These are phyloP conservation scores for Podospora bellae-mahoneyi DNA, from an alignment of 495 filamentous ascomycete species.

Conservation along the genomic window DNA sequence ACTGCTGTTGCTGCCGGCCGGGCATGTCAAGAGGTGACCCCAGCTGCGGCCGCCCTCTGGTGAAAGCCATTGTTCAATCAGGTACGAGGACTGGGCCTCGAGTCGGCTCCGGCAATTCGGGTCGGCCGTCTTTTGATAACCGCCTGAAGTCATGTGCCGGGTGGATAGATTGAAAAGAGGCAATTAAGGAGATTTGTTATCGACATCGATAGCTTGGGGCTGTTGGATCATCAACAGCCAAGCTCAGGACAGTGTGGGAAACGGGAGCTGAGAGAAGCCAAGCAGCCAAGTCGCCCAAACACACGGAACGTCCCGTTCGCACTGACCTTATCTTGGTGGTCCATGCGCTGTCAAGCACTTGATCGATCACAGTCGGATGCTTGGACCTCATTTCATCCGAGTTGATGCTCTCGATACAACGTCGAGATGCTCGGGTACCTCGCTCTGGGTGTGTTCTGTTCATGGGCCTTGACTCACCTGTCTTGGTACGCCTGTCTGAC, in stretches of 20 bases:
- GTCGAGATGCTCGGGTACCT: background rate
- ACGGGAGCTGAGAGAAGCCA: background rate
- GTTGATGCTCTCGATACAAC: background rate
- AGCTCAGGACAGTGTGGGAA: conserved; percentile 2
- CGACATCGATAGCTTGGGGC: background rate
- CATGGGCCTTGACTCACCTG: background rate
- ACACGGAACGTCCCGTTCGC: conserved; percentile 12
- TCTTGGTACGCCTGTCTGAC: background rate
- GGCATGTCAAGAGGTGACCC: background rate
- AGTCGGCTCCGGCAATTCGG: conserved; percentile 10
- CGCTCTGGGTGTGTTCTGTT: background rate
- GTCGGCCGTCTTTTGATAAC: conserved; percentile 13
- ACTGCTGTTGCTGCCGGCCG: background rate
- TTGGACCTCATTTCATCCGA: background rate
- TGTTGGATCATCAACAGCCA: background rate
- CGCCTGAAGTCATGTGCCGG: conserved; percentile 4
- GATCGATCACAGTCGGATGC: background rate
- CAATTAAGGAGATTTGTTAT: background rate
- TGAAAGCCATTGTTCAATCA: conserved; percentile 5
- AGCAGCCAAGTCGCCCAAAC: background rate
- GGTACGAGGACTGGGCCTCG: background rate
- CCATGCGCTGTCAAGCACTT: background rate
- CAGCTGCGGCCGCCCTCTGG: background rate
- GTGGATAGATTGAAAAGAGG: background rate
- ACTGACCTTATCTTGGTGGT: conserved; percentile 1